Percentiles rank a stretch among this genome's conserved stretches.
Conservation (phyloP, 2,329 filamentous ascomycete species). For the Sclerotinia spermophila region DNA sequence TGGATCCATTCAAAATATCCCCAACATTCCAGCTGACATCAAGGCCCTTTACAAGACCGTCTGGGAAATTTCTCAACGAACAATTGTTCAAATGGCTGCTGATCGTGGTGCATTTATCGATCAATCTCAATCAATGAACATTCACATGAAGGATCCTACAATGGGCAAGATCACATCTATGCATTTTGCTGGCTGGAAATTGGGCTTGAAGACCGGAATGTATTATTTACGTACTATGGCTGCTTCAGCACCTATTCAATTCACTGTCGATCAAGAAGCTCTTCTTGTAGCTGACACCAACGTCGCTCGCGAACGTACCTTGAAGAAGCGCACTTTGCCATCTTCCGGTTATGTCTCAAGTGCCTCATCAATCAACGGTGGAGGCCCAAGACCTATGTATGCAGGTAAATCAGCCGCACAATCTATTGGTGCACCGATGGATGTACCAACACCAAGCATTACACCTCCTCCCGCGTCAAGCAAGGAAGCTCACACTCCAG, state of each 20-base stretch:
- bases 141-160: conserved; percentile 97
- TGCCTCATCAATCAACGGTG: conserved; percentile 51
- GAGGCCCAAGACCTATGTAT: conserved; percentile 64
- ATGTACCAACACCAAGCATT: conserved; percentile 64
- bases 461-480: conserved; percentile 50
- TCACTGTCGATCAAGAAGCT: conserved; percentile 96
- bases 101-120: conserved; percentile 98
- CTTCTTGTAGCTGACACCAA: conserved; percentile 83
- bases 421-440: conserved; percentile 46
- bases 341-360: conserved; percentile 41
- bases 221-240: conserved; percentile 99
- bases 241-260: conserved; percentile 94
- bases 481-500: conserved; percentile 40
- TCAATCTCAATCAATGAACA: conserved; percentile 98
- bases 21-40: conserved; percentile 92
- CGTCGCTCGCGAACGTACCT: conserved; percentile 58
- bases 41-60: conserved; percentile 99
- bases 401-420: conserved; percentile 44
- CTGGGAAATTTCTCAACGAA: conserved; percentile 97
- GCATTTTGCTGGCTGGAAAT: conserved; percentile 99
- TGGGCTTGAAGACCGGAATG: conserved; percentile 99
- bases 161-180: conserved; percentile 99
- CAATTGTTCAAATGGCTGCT: conserved; percentile 94
- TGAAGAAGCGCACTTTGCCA: conserved; percentile 66
- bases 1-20: conserved; percentile 93